Evolutionary conservation across 2,329 filamentous ascomycete species (phyloP).

Genomic region (Teratosphaeria pseudoeucalypti): DNA sequence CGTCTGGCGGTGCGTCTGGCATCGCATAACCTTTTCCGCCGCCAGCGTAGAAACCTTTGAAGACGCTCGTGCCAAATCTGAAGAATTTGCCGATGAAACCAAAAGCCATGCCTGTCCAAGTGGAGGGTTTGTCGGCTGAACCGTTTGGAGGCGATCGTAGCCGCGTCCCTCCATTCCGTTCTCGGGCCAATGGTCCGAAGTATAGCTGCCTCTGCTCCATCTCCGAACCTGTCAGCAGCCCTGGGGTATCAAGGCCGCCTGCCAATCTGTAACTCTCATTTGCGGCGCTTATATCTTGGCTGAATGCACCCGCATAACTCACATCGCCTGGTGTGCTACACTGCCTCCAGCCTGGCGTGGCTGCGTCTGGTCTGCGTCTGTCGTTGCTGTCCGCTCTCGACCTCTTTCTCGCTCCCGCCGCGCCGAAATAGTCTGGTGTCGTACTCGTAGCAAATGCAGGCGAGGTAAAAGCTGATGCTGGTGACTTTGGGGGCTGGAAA

Average conservation of each 20-base stretch:
- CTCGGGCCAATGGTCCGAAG: constrained; percentile 23
- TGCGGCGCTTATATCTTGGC: constrained; percentile 35
- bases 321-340: constrained; percentile 14
- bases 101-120: constrained; percentile 51
- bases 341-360: constrained; percentile 12
- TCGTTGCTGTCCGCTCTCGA: constrained; percentile 15
- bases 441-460: constrained; percentile 13
- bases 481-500: constrained; percentile 34
- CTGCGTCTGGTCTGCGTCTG: constrained; percentile 1
- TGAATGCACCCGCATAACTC: constrained; percentile 9
- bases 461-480: constrained; percentile 24
- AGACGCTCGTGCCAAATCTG: constrained; percentile 67
- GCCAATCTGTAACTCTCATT: constrained; percentile 43
- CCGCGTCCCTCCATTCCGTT: constrained; percentile 26
- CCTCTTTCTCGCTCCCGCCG: constrained; percentile 20
- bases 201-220: constrained; percentile 21
- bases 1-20: constrained; percentile 2
- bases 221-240: constrained; percentile 26
- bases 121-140: constrained; percentile 5
- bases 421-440: constrained; percentile 17
- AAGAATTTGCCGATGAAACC: constrained; percentile 65
- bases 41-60: constrained; percentile 78
- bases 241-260: constrained; percentile 40
- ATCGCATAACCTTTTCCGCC: constrained; percentile 58
- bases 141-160: constrained; percentile 7